phyloP scores from a whole-genome alignment of 192 early-diverging fungal genomes.

The Coemansia sp. region DNA sequence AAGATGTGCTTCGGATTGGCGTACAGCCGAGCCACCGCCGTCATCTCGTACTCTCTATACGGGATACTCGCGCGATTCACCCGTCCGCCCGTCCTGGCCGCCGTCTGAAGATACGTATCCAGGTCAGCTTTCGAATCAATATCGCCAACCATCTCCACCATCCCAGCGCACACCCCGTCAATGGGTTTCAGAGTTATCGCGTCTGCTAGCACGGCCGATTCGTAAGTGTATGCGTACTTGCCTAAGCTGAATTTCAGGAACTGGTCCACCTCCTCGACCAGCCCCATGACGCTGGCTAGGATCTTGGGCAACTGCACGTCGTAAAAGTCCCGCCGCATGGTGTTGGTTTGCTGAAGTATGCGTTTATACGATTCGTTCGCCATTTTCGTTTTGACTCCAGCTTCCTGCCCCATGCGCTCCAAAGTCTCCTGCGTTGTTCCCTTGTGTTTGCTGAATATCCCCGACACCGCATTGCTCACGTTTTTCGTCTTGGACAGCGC shows the following conservation, averaged over 20 bases:
- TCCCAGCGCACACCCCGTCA: conserved; percentile 31
- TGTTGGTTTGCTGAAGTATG: conserved; percentile 74
- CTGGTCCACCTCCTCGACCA: conserved; percentile 81
- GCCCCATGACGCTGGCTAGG: conserved; percentile 74
- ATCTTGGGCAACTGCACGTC: conserved; percentile 78
- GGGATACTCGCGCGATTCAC: conserved; percentile 43
- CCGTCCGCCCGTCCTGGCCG: conserved; percentile 26
- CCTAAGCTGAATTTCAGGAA: conserved; percentile 75
- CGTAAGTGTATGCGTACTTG: conserved; percentile 78
- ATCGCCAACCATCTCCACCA: conserved; percentile 55
- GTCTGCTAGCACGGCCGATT: conserved; percentile 71
- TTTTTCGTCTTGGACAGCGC: conserved; percentile 36
- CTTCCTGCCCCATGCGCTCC: conserved; percentile 81
- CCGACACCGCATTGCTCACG: conserved; percentile 40
- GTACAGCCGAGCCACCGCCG: conserved; percentile 55
- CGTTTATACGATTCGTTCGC: conserved; percentile 82
- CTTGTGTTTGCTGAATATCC: conserved; percentile 53
- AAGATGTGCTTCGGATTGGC: conserved; percentile 76
- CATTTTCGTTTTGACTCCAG: conserved; percentile 72
- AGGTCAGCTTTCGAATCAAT: conserved; percentile 63
- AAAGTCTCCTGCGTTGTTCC: conserved; percentile 56
- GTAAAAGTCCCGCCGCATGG: conserved; percentile 73
- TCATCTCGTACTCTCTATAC: conserved; percentile 44
- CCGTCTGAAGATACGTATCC: conserved; percentile 46
- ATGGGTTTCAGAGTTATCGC: conserved; percentile 66